Evolutionary conservation across 2,329 filamentous ascomycete genomes (phyloP).

Genomic region (Periconia macrospinosa): DNA sequence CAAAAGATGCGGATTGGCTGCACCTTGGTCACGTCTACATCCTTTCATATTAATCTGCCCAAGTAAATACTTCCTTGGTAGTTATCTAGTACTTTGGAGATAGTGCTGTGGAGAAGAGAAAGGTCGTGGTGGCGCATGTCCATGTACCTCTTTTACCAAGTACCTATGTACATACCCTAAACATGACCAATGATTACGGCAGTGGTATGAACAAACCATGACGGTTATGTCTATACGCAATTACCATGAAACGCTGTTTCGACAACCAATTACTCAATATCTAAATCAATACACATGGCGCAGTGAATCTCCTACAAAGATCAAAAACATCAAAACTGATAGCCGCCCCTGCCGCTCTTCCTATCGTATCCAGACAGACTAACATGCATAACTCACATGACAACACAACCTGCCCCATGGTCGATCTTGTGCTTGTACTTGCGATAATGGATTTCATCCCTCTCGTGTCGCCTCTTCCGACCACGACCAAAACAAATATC

Average conservation of each 20-base stretch:
- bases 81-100: neutral
- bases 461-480: neutral
- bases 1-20: conserved; percentile 2
- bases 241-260: too few relatives aligned
- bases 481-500: neutral
- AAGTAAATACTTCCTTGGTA: neutral
- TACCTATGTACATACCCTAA: too few relatives aligned
- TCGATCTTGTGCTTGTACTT: conserved; percentile 4
- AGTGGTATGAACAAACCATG: too few relatives aligned
- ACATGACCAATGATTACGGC: too few relatives aligned
- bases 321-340: neutral
- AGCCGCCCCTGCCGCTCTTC: neutral
- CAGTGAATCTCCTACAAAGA: neutral
- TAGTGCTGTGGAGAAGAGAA: neutral
- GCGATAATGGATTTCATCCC: conserved; percentile 5
- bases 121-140: neutral
- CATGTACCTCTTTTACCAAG: too few relatives aligned
- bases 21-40: conserved; percentile 10
- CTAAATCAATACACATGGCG: too few relatives aligned
- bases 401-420: conserved; percentile 2
- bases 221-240: too few relatives aligned
- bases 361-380: too few relatives aligned
- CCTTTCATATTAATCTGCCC: conserved; percentile 10
- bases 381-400: conserved; percentile 15
- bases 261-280: too few relatives aligned